Evolutionary conservation across 2,329 filamentous ascomycete genomes (phyloP).

Genomic region (Monosporascus sp.): DNA sequence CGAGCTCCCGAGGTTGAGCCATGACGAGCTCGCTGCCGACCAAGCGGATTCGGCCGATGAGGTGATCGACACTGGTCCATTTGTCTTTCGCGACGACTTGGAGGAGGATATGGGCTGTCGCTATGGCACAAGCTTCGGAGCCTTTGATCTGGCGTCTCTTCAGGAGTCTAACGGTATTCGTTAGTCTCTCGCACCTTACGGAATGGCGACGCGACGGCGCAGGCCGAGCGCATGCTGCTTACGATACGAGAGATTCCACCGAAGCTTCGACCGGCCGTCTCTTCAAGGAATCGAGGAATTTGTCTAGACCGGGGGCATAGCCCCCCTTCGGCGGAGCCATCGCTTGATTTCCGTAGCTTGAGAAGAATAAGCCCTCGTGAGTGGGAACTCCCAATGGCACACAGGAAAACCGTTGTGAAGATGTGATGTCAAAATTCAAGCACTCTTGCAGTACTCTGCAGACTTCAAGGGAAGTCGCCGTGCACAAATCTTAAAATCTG

Average conservation of each 20-base stretch:
- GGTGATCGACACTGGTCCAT: slow-evolving; percentile 69
- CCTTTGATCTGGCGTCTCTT: slow-evolving; percentile 87
- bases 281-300: slow-evolving; percentile 75
- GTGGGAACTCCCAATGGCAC: not conserved
- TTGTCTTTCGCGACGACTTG: slow-evolving; percentile 80
- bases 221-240: slow-evolving; percentile 24
- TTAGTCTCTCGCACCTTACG: too few relatives aligned
- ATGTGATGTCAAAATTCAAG: not conserved
- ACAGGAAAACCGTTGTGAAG: not conserved
- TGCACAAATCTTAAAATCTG: too few relatives aligned
- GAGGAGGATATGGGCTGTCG: slow-evolving; percentile 82
- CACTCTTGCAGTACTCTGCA: too few relatives aligned
- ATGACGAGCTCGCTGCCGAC: slow-evolving; percentile 73
- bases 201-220: not conserved
- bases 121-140: slow-evolving; percentile 82
- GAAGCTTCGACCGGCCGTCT: slow-evolving; percentile 71
- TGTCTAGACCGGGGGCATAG: slow-evolving; percentile 68
- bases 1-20: slow-evolving; percentile 84
- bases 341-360: slow-evolving; percentile 1
- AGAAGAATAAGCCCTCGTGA: slow-evolving; percentile 5
- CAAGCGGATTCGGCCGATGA: slow-evolving; percentile 74
- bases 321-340: slow-evolving; percentile 56
- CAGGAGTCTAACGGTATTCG: slow-evolving; percentile 56
- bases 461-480: too few relatives aligned
- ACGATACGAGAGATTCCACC: slow-evolving; percentile 81